A percentile compares a stretch with the other conserved stretches of the same genome.
Evolutionary conservation across 2,329 filamentous ascomycete genomes (phyloP).

Genomic region (Penicillium rolfsii): DNA sequence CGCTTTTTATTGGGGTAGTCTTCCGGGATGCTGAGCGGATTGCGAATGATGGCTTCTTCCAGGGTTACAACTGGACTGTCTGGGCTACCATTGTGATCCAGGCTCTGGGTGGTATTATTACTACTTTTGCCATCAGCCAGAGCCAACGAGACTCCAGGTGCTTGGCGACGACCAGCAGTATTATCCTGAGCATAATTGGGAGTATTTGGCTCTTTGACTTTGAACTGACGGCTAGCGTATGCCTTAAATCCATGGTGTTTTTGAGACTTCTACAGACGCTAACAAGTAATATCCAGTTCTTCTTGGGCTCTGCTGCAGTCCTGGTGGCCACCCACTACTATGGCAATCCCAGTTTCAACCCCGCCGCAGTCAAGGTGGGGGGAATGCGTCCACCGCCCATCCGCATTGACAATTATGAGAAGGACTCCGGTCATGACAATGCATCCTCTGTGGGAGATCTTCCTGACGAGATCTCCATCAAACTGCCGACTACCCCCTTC

Average conservation of each 20-base stretch:
- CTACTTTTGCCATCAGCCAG: constrained; percentile 78
- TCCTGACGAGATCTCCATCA: constrained; percentile 53
- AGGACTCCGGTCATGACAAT: constrained; percentile 62
- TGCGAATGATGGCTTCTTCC: constrained; percentile 83
- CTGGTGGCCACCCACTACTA: constrained; percentile 84
- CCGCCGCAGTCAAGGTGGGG: constrained; percentile 47
- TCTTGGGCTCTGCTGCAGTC: constrained; percentile 78
- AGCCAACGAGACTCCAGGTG: constrained; percentile 92
- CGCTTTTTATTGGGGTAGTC: constrained; percentile 81
- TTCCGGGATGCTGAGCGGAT: constrained; percentile 87
- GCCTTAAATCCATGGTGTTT: constrained; percentile 41
- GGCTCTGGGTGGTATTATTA: constrained; percentile 80
- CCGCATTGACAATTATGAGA: constrained; percentile 74
- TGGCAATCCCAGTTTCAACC: constrained; percentile 56
- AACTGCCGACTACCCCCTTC: constrained; percentile 51
- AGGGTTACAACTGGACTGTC: constrained; percentile 89
- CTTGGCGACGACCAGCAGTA: constrained; percentile 89
- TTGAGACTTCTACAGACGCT: neutral
- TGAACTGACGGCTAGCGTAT: constrained; percentile 70
- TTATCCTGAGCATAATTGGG: constrained; percentile 81
- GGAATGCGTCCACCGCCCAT: constrained; percentile 53
- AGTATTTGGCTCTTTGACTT: constrained; percentile 88
- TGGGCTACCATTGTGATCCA: constrained; percentile 85
- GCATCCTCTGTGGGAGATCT: constrained; percentile 29
- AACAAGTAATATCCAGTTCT: constrained; percentile 62